Conservation (phyloP, 352 stramenopile species). For the Globisporangium acanthophoron region DNA sequence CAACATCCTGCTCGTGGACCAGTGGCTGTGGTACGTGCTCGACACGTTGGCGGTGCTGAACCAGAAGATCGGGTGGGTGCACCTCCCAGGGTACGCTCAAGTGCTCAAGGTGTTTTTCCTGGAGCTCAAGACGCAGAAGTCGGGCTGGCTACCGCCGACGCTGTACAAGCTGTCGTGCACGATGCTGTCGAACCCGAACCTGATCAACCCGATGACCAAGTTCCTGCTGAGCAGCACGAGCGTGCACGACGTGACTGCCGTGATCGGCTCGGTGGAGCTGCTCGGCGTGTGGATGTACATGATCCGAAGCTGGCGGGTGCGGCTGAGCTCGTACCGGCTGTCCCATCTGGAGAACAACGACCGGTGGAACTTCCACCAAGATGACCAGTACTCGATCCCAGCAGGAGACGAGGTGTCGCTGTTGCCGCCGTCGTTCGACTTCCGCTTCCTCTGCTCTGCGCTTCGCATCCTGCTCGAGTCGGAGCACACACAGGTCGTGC, state of each 20-base stretch:
- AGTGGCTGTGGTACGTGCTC: conserved; percentile 88
- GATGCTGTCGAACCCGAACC: conserved; percentile 81
- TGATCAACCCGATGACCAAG: conserved; percentile 90
- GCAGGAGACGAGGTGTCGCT: conserved; percentile 82
- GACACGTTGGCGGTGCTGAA: conserved; percentile 87
- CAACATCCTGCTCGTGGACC: conserved; percentile 84
- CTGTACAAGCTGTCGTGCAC: conserved; percentile 88
- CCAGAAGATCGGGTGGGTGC: conserved; percentile 85
- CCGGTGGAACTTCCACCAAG: conserved; percentile 88
- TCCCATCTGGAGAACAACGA: conserved; percentile 89
- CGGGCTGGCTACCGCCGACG: conserved; percentile 76
- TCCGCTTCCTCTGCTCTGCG: conserved; percentile 76
- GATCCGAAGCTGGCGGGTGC: conserved; percentile 88
- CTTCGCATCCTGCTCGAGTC: conserved; percentile 77
- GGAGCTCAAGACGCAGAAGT: conserved; percentile 87
- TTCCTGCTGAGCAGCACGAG: conserved; percentile 84
- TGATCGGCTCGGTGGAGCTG: conserved; percentile 83
- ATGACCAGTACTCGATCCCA: conserved; percentile 87
- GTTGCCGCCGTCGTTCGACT: conserved; percentile 83
- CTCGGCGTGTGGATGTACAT: conserved; percentile 90
- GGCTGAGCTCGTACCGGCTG: conserved; percentile 77
- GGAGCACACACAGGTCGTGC: conserved; percentile 82
- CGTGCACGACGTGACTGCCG: conserved; percentile 82
- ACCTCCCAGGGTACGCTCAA: conserved; percentile 82
- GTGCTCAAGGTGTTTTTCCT: conserved; percentile 88